Evolutionary conservation across 192 early-diverging fungal species (phyloP).

Genomic region (Jimgerdemannia flammicorona): DNA sequence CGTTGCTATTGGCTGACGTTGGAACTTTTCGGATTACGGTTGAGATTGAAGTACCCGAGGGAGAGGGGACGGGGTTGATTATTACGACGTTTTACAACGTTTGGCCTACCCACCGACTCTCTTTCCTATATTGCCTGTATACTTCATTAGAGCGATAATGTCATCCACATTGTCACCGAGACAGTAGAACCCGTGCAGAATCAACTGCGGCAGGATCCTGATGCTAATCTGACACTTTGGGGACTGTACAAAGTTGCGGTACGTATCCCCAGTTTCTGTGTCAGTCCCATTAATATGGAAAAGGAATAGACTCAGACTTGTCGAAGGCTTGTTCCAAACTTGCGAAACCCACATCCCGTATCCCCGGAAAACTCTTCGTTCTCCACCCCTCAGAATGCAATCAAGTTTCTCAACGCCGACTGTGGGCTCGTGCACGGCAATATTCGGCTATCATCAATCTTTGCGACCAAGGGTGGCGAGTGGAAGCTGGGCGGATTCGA

Average conservation of each 20-base stretch:
- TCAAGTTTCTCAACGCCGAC: constrained; percentile 88
- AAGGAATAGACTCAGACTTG: neutral
- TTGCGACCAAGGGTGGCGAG: constrained; percentile 87
- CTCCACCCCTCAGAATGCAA: constrained; percentile 51
- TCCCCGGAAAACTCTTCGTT: neutral
- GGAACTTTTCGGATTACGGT: too few relatives aligned
- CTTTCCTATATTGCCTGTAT: neutral
- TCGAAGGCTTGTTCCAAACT: too few relatives aligned
- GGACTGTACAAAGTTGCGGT: constrained; percentile 90
- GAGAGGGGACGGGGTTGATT: neutral
- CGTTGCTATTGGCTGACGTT: too few relatives aligned
- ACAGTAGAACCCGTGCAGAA: constrained; percentile 65
- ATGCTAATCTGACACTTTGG: constrained; percentile 68
- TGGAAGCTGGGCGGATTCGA: constrained; percentile 96
- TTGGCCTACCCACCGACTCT: neutral
- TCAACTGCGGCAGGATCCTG: constrained; percentile 42
- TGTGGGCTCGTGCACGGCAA: constrained; percentile 87
- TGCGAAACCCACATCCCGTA: too few relatives aligned
- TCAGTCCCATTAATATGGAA: neutral
- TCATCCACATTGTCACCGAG: constrained; percentile 91
- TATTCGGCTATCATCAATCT: constrained; percentile 74
- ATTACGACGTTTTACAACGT: neutral
- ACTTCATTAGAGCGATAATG: constrained; percentile 31
- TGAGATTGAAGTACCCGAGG: too few relatives aligned
- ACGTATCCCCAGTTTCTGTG: constrained; percentile 16